phyloP scores from a whole-genome alignment of 768 basidiomycete species.

The Lentinus brumalis region DNA sequence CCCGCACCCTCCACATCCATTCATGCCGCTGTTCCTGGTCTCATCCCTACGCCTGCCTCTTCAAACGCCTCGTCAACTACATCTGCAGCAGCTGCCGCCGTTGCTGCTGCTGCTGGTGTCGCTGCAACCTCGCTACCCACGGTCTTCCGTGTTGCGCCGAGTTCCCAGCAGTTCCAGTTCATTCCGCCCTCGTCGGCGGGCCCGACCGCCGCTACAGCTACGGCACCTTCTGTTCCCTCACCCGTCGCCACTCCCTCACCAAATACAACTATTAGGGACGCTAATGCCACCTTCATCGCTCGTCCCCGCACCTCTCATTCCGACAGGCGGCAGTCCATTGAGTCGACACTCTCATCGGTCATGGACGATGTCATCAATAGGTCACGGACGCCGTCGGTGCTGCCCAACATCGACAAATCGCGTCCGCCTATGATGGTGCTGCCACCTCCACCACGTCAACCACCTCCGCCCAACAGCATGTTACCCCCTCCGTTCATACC shows the following conservation, averaged over 20 bases:
- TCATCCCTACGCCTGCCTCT: conserved; percentile 32
- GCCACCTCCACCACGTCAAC: conserved; percentile 72
- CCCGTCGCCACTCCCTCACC: conserved; percentile 43
- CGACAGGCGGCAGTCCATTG: conserved; percentile 72
- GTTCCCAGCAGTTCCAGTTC: conserved; percentile 68
- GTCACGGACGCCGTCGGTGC: conserved; percentile 64
- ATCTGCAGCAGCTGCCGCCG: conserved; percentile 22
- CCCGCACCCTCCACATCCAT: conserved; percentile 20
- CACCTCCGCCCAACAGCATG: conserved; percentile 75
- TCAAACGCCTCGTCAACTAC: conserved; percentile 1
- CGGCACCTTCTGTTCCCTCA: conserved; percentile 32
- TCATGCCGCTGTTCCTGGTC: conserved; percentile 31
- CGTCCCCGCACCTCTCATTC: conserved; percentile 54
- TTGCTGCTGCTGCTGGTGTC: conserved; percentile 32
- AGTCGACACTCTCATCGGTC: conserved; percentile 61
- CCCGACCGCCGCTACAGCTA: conserved; percentile 41
- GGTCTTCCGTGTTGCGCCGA: conserved; percentile 59
- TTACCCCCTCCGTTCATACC: conserved; percentile 78
- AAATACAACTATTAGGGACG: conserved; percentile 51
- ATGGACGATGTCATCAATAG: conserved; percentile 50
- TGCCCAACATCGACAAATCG: conserved; percentile 68
- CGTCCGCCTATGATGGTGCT: conserved; percentile 84
- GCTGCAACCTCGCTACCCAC: conserved; percentile 28
- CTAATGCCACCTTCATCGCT: conserved; percentile 47
- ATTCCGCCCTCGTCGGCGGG: conserved; percentile 51